phyloP scores from a whole-genome alignment of 2,329 filamentous ascomycete species.

The Colletotrichum camelliae region DNA sequence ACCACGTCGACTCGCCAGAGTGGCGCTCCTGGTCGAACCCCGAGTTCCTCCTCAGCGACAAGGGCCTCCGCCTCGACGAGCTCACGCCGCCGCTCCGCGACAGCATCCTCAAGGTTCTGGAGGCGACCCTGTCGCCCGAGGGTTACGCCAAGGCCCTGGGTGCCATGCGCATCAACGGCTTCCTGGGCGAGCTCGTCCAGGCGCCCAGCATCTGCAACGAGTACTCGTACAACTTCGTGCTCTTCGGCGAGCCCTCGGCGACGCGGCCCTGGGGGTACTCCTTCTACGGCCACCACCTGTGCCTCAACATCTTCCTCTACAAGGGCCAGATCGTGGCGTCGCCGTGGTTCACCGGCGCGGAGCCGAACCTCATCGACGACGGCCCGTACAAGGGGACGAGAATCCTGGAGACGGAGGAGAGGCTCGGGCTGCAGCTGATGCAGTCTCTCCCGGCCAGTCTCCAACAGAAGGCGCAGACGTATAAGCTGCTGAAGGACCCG shows the following conservation, averaged over 20 bases:
- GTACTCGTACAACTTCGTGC: conserved; percentile 76
- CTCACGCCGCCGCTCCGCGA: conserved; percentile 43
- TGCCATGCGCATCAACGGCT: conserved; percentile 78
- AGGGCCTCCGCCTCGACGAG: conserved; percentile 75
- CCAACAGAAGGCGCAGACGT: conserved; percentile 60
- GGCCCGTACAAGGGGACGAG: conserved; percentile 67
- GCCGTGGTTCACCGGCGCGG: conserved; percentile 81
- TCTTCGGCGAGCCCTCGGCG: conserved; percentile 69
- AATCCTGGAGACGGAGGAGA: conserved; percentile 70
- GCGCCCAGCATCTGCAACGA: conserved; percentile 72
- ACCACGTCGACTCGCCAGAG: conserved; percentile 72
- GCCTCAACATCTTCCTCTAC: conserved; percentile 72
- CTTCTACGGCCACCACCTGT: conserved; percentile 82
- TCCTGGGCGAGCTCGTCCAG: conserved; percentile 72
- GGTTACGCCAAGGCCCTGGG: conserved; percentile 73
- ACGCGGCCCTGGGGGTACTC: conserved; percentile 72
- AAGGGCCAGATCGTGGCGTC: conserved; percentile 69
- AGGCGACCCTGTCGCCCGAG: conserved; percentile 67
- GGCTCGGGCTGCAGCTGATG: conserved; percentile 72
- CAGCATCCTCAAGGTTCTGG: conserved; percentile 60
- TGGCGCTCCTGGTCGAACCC: conserved; percentile 78
- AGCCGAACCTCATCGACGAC: conserved; percentile 76
- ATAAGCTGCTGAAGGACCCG: conserved; percentile 64
- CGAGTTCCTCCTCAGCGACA: conserved; percentile 72
- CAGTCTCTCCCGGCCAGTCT: conserved; percentile 57